A percentile compares a stretch with the other conserved stretches of the same genome.
Evolutionary conservation across 768 basidiomycete genomes (phyloP).

Genomic region (Boletus sp.): DNA sequence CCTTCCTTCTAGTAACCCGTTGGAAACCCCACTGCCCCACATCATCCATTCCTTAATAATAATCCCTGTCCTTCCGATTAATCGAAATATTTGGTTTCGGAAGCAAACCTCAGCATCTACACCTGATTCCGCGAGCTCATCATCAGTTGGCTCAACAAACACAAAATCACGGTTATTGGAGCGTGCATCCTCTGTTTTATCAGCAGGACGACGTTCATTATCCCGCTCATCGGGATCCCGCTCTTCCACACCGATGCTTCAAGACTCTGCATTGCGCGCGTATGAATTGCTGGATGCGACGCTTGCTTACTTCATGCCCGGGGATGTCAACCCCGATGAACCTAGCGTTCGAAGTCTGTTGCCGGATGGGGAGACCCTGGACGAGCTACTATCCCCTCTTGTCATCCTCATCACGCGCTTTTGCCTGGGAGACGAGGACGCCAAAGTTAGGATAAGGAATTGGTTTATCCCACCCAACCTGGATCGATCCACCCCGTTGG

Average conservation of each 20-base stretch:
- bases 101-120: conserved; percentile 35
- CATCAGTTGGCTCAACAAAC: conserved; percentile 22
- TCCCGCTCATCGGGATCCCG: conserved; percentile 49
- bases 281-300: conserved; percentile 66
- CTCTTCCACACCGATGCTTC: conserved; percentile 26
- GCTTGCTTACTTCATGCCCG: conserved; percentile 64
- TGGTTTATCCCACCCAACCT: conserved; percentile 75
- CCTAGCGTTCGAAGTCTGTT: conserved; percentile 48
- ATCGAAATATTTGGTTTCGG: conserved; percentile 65
- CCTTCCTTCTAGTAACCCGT: conserved; percentile 58
- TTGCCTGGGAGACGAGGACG: conserved; percentile 60
- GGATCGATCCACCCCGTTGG: conserved; percentile 77
- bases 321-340: conserved; percentile 62
- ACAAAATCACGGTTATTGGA: conserved; percentile 25
- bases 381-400: conserved; percentile 77
- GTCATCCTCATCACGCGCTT: conserved; percentile 72
- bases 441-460: conserved; percentile 55
- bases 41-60: conserved; percentile 79
- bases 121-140: conserved; percentile 37
- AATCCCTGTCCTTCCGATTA: conserved; percentile 62
- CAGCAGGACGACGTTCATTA: conserved; percentile 30
- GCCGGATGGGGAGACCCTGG: conserved; percentile 52
- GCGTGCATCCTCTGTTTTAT: conserved; percentile 27
- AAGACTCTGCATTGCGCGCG: conserved; percentile 60
- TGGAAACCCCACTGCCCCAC: conserved; percentile 75